Percentiles rank a stretch among this genome's conserved stretches.
Evolutionary conservation across 495 filamentous ascomycete genomes (phyloP).

Genomic region (Polyplosphaeria fusca): DNA sequence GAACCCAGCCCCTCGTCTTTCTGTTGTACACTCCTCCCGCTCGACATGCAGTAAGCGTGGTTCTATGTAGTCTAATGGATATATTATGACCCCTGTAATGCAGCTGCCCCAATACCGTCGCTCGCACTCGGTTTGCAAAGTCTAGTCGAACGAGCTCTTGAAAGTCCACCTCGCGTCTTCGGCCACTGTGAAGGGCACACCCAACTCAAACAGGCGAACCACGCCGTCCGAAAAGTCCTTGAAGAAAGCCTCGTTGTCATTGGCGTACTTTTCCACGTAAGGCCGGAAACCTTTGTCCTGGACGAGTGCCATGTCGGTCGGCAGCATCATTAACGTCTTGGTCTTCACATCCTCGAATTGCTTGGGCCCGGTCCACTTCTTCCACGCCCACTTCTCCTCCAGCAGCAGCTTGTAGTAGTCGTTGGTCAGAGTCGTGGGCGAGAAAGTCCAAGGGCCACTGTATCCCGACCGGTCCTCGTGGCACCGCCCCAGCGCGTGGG

Average conservation of each 20-base stretch:
- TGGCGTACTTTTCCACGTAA: conserved; percentile 86
- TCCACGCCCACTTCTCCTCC: conserved; percentile 86
- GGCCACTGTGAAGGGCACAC: conserved; percentile 77
- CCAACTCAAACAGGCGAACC: conserved; percentile 85
- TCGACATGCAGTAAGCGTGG: no score
- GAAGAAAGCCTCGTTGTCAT: conserved; percentile 90
- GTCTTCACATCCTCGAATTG: conserved; percentile 79
- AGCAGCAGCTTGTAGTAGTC: conserved; percentile 87
- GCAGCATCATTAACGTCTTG: conserved; percentile 95
- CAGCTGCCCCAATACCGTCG: no score
- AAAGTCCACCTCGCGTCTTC: conserved; percentile 69
- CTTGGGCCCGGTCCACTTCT: conserved; percentile 90
- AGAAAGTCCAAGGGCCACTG: conserved; percentile 94
- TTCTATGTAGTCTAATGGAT: no score
- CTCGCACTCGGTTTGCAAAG: no score
- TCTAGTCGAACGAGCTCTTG: conserved; percentile 53
- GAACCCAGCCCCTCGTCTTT: no score
- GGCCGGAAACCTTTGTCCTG: conserved; percentile 84
- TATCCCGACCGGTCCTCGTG: conserved; percentile 87
- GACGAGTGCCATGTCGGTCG: conserved; percentile 81
- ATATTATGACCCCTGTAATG: no score
- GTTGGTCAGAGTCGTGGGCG: conserved; percentile 89
- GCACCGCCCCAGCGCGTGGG: conserved; percentile 89
- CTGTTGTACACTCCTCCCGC: no score
- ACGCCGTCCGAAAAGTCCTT: conserved; percentile 81